Evolutionary conservation across 2,329 filamentous ascomycete genomes (phyloP).

Genomic region (Xylariaceae sp.): DNA sequence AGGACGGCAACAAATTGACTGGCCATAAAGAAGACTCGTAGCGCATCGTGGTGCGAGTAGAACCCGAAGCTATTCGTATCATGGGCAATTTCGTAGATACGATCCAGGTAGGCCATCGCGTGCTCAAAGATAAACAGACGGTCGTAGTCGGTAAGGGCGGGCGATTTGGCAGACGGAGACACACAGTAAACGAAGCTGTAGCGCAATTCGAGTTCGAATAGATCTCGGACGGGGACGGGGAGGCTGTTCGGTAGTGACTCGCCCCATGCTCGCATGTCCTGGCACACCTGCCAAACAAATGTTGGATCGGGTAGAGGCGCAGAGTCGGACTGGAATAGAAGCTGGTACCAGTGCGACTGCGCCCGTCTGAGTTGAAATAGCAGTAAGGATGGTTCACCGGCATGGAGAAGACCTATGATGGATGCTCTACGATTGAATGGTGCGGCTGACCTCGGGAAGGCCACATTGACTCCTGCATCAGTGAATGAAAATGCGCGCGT

Average conservation of each 20-base stretch:
- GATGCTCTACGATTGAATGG: conserved; percentile 39
- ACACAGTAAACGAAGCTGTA: conserved; percentile 91
- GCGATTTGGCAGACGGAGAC: conserved; percentile 70
- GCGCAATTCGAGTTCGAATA: conserved; percentile 82
- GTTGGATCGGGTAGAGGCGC: conserved; percentile 63
- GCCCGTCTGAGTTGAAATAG: conserved; percentile 78
- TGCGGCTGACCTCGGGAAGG: conserved; percentile 57
- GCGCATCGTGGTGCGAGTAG: conserved; percentile 80
- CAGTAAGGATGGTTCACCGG: conserved; percentile 66
- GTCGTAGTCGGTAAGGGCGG: conserved; percentile 68
- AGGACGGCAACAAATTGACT: conserved; percentile 59
- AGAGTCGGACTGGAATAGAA: conserved; percentile 73
- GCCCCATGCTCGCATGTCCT: conserved; percentile 75
- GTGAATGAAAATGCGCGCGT: conserved; percentile 89
- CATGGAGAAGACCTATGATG: conserved; percentile 40
- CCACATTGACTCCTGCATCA: conserved; percentile 78
- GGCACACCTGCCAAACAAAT: conserved; percentile 71
- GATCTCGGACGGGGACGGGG: conserved; percentile 60
- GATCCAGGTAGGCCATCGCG: conserved; percentile 72
- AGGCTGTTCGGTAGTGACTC: conserved; percentile 65
- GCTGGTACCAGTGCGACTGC: conserved; percentile 86
- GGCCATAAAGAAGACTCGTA: conserved; percentile 73
- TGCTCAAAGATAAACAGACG: conserved; percentile 82
- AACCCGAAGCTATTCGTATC: conserved; percentile 57
- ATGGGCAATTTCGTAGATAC: conserved; percentile 63